Percentiles rank a stretch among this genome's conserved stretches.
Evolutionary conservation across 441 rosid species (phyloP).

Genomic region (Raphanus hybrid): DNA sequence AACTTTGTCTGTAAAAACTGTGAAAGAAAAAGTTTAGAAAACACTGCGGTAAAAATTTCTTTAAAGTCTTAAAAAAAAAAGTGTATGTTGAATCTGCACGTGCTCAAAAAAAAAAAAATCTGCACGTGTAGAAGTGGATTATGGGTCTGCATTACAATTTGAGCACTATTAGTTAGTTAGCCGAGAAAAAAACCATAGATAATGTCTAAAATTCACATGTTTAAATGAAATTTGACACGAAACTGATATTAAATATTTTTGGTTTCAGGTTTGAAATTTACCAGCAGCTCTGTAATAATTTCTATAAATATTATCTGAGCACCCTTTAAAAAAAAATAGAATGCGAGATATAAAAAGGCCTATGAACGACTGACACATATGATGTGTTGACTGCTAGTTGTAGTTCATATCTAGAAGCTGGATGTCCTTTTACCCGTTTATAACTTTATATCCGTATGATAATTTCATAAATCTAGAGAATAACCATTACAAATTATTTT

Average conservation of each 20-base stretch:
- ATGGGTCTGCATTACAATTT: neutral
- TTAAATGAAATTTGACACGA: neutral
- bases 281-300: neutral
- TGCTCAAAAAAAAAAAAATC: too few relatives aligned
- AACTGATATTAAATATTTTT: neutral
- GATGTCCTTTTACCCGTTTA: neutral
- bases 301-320: too few relatives aligned
- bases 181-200: neutral
- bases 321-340: too few relatives aligned
- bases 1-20: neutral
- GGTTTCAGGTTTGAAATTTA: neutral
- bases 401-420: neutral
- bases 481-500: slow-evolving; percentile 2
- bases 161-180: neutral
- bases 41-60: neutral
- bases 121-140: neutral
- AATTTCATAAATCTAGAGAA: neutral
- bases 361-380: neutral
- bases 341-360: neutral
- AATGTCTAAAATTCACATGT: neutral
- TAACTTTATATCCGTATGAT: neutral
- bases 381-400: slow-evolving; percentile 12
- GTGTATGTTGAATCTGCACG: too few relatives aligned
- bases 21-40: neutral
- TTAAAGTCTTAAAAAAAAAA: too few relatives aligned